Evolutionary conservation across 306 rosid genomes (phyloP).

Genomic region (Rosa chinensis): DNA sequence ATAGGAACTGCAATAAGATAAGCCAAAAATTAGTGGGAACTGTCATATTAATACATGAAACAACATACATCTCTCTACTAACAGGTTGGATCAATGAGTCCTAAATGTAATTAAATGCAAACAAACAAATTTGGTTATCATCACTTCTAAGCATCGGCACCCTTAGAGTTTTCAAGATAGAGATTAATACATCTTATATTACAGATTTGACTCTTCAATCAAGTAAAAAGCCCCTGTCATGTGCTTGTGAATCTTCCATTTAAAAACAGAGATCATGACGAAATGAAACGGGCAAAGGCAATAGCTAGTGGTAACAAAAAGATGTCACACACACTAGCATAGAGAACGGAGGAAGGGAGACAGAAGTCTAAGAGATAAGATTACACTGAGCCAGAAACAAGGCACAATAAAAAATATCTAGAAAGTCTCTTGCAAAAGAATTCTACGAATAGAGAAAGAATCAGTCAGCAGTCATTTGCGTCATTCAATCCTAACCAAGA

Average conservation of each 20-base stretch:
- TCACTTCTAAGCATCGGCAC: neutral
- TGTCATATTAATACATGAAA: neutral
- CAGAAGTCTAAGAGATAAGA: neutral
- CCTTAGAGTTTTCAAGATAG: neutral
- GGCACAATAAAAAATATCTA: neutral
- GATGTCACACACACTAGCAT: neutral
- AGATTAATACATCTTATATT: neutral
- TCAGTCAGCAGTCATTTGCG: conserved; percentile 35
- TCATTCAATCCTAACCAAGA: conserved; percentile 38
- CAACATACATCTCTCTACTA: neutral
- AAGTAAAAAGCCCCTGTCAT: neutral
- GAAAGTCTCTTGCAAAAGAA: neutral
- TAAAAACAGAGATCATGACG: neutral
- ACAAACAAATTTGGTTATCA: neutral
- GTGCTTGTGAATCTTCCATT: neutral
- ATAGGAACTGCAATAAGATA: conserved; percentile 68
- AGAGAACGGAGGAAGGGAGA: neutral
- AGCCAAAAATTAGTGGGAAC: conserved; percentile 2
- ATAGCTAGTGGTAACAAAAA: neutral
- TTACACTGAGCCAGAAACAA: neutral
- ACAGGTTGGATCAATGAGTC: neutral
- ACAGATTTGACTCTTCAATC: neutral
- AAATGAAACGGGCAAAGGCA: neutral
- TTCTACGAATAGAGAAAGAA: conserved; percentile 36
- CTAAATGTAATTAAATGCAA: neutral